These are phyloP conservation scores for Thalassiosira mediterranea DNA, from an alignment of 352 stramenopile species.

Conservation along the genomic window DNA sequence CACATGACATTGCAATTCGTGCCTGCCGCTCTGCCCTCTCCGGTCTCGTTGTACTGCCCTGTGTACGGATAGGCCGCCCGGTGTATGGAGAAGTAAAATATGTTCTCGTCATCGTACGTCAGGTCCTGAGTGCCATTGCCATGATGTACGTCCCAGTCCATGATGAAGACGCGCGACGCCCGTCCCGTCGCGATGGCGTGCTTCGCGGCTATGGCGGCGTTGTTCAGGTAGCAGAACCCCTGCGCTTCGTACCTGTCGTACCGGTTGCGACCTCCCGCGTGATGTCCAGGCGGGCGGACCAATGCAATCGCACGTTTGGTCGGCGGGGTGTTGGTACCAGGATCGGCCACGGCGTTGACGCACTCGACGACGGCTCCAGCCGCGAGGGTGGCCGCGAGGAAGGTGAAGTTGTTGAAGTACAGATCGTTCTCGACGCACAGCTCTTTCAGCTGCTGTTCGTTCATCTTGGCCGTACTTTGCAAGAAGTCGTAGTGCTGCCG, in stretches of 20 bases:
- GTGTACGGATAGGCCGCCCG: constrained; percentile 83
- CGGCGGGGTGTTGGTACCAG: neutral
- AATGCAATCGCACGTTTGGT: constrained; percentile 84
- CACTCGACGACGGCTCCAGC: constrained; percentile 48
- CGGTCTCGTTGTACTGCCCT: constrained; percentile 69
- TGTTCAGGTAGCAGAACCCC: constrained; percentile 85
- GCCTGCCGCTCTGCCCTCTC: constrained; percentile 46
- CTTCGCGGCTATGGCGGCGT: constrained; percentile 85
- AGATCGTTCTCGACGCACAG: constrained; percentile 39
- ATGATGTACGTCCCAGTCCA: constrained; percentile 90
- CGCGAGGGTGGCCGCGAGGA: constrained; percentile 45
- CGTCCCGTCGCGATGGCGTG: constrained; percentile 60
- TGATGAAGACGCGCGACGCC: constrained; percentile 78
- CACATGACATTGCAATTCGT: constrained; percentile 86
- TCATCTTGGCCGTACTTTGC: neutral
- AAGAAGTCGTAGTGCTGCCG: constrained; percentile 33
- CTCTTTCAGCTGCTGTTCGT: constrained; percentile 21
- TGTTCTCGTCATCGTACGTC: constrained; percentile 83
- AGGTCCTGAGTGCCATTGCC: constrained; percentile 88
- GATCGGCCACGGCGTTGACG: constrained; percentile 35
- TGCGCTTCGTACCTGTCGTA: constrained; percentile 10
- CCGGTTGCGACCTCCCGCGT: constrained; percentile 87
- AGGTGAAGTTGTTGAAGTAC: constrained; percentile 58
- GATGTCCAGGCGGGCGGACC: constrained; percentile 90
- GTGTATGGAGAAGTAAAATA: constrained; percentile 84